phyloP scores from a whole-genome alignment of 163 green algal genomes.

The Picocystis sp. region DNA sequence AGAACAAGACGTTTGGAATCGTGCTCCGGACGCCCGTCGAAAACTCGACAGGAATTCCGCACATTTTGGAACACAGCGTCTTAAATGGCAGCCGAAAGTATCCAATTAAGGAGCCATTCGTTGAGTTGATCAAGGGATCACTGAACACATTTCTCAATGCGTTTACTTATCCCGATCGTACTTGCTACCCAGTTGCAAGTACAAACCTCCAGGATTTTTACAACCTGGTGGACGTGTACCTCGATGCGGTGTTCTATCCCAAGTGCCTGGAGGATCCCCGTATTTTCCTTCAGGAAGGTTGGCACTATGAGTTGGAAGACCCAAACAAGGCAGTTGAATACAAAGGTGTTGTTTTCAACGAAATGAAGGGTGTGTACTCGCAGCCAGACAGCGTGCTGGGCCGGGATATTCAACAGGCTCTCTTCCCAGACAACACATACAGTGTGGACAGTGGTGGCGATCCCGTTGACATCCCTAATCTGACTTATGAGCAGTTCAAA shows the following conservation, averaged over 20 bases:
- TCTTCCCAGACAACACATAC: conserved; percentile 75
- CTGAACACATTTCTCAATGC: conserved; percentile 98
- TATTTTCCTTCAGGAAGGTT: conserved; percentile 69
- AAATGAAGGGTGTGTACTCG: conserved; percentile 99
- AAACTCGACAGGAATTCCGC: conserved; percentile 58
- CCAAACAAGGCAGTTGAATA: conserved; percentile 30
- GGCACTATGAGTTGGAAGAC: conserved; percentile 83
- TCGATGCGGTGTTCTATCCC: conserved; percentile 91
- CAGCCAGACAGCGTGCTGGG: conserved; percentile 79
- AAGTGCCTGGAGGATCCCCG: conserved; percentile 9
- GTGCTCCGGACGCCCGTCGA: conserved; percentile 86
- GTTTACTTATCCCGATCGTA: conserved; percentile 98
- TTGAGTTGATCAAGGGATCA: conserved; percentile 96
- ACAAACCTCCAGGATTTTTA: conserved; percentile 91
- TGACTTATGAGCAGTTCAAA: conserved; percentile 91
- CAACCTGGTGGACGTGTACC: conserved; percentile 97
- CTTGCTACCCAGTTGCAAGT: conserved; percentile 93
- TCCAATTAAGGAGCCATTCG: conserved; percentile 96
- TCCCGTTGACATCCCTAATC: conserved; percentile 73
- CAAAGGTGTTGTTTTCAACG: conserved; percentile 96
- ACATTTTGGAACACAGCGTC: conserved; percentile 95
- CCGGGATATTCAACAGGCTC: conserved; percentile 39
- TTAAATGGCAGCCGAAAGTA: conserved; percentile 84
- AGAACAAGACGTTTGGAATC: conserved; percentile 98
- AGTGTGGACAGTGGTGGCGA: conserved; percentile 81